A percentile compares a stretch with the other conserved stretches of the same genome.
These are phyloP conservation scores for Colletotrichum nymphaeae DNA, from an alignment of 2,329 filamentous ascomycete genomes.

Conservation along the genomic window DNA sequence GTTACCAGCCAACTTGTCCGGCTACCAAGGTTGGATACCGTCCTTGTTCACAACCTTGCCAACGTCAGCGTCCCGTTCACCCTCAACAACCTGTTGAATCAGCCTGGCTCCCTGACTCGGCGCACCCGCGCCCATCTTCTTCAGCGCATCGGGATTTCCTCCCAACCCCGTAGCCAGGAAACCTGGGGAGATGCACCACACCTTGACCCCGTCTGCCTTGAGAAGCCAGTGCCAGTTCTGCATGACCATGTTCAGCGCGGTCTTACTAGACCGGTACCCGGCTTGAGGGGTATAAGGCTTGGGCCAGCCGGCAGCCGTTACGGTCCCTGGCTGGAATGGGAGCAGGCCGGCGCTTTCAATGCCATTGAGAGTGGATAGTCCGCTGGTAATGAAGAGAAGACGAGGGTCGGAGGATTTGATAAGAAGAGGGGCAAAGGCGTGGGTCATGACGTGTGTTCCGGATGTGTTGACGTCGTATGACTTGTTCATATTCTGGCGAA, in stretches of 20 bases:
- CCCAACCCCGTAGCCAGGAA: conserved; percentile 59
- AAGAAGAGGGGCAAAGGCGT: conserved; percentile 52
- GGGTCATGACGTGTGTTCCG: conserved; percentile 53
- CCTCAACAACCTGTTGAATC: conserved; percentile 53
- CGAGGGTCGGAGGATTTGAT: conserved; percentile 55
- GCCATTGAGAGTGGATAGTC: conserved; percentile 48
- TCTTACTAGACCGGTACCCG: conserved; percentile 54
- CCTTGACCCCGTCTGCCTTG: conserved; percentile 61
- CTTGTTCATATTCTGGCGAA: conserved; percentile 56
- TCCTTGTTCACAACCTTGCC: conserved; percentile 49
- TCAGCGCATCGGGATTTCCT: conserved; percentile 43
- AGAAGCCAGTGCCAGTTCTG: conserved; percentile 54
- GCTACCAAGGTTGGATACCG: conserved; percentile 47
- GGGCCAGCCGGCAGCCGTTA: conserved; percentile 57
- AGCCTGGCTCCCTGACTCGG: conserved; percentile 50
- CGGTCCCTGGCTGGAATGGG: conserved; percentile 42
- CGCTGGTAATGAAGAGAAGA: conserved; percentile 60
- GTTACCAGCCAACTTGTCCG: background rate
- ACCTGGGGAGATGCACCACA: conserved; percentile 60
- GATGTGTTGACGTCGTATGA: conserved; percentile 63
- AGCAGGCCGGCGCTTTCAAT: conserved; percentile 38
- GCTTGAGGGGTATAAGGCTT: conserved; percentile 47
- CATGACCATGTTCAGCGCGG: conserved; percentile 62
- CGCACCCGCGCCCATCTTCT: conserved; percentile 48
- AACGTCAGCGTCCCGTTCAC: conserved; percentile 52